These are phyloP conservation scores for Dryadomyces quercus-mongolicae DNA, from an alignment of 2,329 filamentous ascomycete genomes.

Conservation along the genomic window DNA sequence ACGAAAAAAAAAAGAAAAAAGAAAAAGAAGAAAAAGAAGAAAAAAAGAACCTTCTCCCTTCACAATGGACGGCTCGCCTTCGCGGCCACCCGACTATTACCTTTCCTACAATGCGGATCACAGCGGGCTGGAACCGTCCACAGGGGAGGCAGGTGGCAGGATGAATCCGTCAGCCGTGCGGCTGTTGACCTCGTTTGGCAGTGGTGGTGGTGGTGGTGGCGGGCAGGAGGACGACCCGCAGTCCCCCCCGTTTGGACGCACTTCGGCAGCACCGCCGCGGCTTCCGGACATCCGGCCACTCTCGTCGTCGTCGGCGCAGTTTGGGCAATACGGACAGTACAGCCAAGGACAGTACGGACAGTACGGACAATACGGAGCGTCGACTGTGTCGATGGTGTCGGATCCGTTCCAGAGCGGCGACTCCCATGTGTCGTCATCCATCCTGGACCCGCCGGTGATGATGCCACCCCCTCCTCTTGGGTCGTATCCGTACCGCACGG, in stretches of 20 bases:
- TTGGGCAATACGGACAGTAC: too few relatives aligned
- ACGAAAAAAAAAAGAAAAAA: neutral
- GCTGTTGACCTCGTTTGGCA: conserved; percentile 50
- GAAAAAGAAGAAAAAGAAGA: neutral
- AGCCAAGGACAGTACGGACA: too few relatives aligned
- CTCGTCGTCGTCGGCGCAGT: too few relatives aligned
- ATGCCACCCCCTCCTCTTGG: conserved; percentile 36
- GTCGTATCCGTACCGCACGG: conserved; percentile 45
- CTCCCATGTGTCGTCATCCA: conserved; percentile 35
- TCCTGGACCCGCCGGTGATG: conserved; percentile 47
- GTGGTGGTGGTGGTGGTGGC: conserved; percentile 14
- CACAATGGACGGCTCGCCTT: conserved; percentile 37
- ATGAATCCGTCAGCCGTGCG: conserved; percentile 40
- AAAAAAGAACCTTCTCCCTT: neutral
- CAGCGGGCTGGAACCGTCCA: conserved; percentile 22
- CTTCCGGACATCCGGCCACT: too few relatives aligned
- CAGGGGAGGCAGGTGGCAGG: conserved; percentile 28
- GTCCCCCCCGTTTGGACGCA: conserved; percentile 4
- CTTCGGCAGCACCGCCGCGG: neutral
- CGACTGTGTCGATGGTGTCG: neutral
- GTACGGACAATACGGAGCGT: too few relatives aligned
- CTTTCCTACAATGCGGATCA: conserved; percentile 44
- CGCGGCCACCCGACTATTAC: conserved; percentile 41
- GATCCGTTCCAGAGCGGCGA: conserved; percentile 14
- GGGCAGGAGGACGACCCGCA: conserved; percentile 6